Evolutionary conservation across 805 yeast species (phyloP).

Genomic region (Monosporozyma siamensis): DNA sequence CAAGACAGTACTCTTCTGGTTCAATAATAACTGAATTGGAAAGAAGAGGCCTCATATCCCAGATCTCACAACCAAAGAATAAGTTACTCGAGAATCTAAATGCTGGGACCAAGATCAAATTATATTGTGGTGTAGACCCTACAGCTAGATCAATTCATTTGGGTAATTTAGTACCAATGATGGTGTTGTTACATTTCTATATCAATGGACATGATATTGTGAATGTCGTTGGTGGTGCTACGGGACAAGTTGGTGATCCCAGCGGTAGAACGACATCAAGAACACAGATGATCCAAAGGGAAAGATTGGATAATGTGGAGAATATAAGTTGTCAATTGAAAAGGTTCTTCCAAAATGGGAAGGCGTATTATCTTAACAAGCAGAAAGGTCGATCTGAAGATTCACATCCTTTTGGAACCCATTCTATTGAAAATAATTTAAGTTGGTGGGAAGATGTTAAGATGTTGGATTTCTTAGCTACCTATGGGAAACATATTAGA

Average conservation of each 20-base stretch:
- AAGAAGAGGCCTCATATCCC: conserved; percentile 23
- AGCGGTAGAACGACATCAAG: conserved; percentile 83
- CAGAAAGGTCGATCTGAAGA: conserved; percentile 30
- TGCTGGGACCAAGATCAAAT: conserved; percentile 35
- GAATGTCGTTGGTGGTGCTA: conserved; percentile 88
- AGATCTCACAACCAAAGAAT: conserved; percentile 24
- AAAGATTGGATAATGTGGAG: conserved; percentile 46
- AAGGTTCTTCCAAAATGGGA: conserved; percentile 52
- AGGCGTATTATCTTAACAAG: conserved; percentile 44
- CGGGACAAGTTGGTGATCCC: conserved; percentile 95
- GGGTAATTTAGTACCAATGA: conserved; percentile 82
- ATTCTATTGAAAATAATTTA: conserved; percentile 51
- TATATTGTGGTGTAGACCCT: conserved; percentile 96
- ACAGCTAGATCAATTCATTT: conserved; percentile 82
- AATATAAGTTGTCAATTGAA: conserved; percentile 55
- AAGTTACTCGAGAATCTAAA: conserved; percentile 9
- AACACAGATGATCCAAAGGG: conserved; percentile 41
- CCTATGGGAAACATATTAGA: conserved; percentile 69
- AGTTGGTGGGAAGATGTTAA: conserved; percentile 80
- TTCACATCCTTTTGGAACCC: conserved; percentile 34
- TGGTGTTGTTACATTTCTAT: conserved; percentile 75
- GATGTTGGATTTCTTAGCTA: conserved; percentile 68
- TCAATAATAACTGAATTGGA: conserved; percentile 2
- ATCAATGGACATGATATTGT: conserved; percentile 78
- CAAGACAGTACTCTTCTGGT: not conserved